A percentile compares a stretch with the other conserved stretches of the same genome.
Conservation (phyloP, 352 stramenopile species). For the Phytophthora agathidicida region DNA sequence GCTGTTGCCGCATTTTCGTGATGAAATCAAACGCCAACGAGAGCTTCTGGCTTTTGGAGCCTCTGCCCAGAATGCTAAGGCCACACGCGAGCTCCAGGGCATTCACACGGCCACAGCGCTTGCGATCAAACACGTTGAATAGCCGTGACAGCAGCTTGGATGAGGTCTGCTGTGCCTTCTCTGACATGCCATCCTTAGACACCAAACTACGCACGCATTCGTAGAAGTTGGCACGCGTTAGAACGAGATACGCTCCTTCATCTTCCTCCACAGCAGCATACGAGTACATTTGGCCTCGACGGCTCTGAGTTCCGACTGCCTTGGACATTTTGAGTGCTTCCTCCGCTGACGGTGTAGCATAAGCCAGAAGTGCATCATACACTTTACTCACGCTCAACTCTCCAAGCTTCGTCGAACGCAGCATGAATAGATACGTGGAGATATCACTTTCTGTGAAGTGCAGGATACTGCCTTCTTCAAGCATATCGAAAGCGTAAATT, state of each 20-base stretch:
- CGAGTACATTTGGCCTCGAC: constrained; percentile 63
- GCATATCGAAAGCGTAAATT: constrained; percentile 88
- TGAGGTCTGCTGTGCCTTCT: constrained; percentile 86
- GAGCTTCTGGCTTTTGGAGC: constrained; percentile 88
- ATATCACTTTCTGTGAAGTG: constrained; percentile 88
- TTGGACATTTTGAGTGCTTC: constrained; percentile 72
- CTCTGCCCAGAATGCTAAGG: constrained; percentile 84
- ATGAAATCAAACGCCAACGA: constrained; percentile 89
- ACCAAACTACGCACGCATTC: constrained; percentile 87
- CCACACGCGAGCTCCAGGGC: constrained; percentile 86
- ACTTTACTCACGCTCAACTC: constrained; percentile 79
- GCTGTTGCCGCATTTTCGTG: constrained; percentile 82
- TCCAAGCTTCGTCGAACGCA: constrained; percentile 78
- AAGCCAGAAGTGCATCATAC: constrained; percentile 78
- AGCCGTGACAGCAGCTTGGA: constrained; percentile 84
- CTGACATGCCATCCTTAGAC: constrained; percentile 73
- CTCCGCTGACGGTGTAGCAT: constrained; percentile 73
- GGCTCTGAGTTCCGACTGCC: constrained; percentile 46
- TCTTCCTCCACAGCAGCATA: constrained; percentile 85
- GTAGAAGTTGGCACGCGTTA: constrained; percentile 86
- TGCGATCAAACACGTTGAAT: constrained; percentile 89
- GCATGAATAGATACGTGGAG: constrained; percentile 84
- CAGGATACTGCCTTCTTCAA: constrained; percentile 84
- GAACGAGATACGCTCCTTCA: constrained; percentile 79
- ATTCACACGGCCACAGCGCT: constrained; percentile 81